Base-by-base conservation (phyloP, 129 eudicot genomes). In the Helianthus tuberosus region DNA sequence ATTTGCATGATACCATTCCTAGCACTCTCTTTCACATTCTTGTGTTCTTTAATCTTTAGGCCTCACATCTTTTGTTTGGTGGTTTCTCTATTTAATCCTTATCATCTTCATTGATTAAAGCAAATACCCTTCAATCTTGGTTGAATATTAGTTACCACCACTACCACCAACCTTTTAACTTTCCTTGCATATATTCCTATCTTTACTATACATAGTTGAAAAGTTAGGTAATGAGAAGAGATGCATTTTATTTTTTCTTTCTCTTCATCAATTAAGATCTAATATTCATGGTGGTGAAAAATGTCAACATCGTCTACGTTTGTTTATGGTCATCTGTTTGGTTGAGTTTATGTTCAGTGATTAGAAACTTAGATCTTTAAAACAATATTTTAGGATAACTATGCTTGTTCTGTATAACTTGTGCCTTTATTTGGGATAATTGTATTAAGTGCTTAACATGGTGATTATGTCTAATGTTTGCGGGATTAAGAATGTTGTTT, bases 11-110 rank as follows among this genome's bases (percentile, higher is more conserved):
- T 79, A 72, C 78, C 82, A 79, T 72, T 79, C 77, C 73, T 79
- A 72, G 74, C 78, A 79, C 82, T 79, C 71, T 69, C 78, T 79
- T 78, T 78, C 82, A 78, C 51, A 72, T 64, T 78, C 64, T 72
- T 35, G 51, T 79, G 72, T 29, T 64, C 29, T 51, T 50, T 54
- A 62, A 78, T 62, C 70, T 64, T 78, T 13, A 71, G 60, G 73
- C 41, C 20, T 72, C 58, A 52, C 82, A 64, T 73, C 57, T 78
- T 61, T 72, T 78, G 66, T 79, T 71, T 72, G 78, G 68, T 79
- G 74, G 82, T 78, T 78, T 78, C 68, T 78, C 41, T 78, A 46
- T 71, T 78, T 53, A 72, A 64, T 54, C 64, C 82, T 78, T 72
- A 72, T 73, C 78, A 78, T 60, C 52, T 53, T 78, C 73, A 44